A percentile compares a stretch with the other conserved stretches of the same genome.
phyloP scores from a whole-genome alignment of 2,329 filamentous ascomycete genomes.

The Rhexocercosporidium sp. region DNA sequence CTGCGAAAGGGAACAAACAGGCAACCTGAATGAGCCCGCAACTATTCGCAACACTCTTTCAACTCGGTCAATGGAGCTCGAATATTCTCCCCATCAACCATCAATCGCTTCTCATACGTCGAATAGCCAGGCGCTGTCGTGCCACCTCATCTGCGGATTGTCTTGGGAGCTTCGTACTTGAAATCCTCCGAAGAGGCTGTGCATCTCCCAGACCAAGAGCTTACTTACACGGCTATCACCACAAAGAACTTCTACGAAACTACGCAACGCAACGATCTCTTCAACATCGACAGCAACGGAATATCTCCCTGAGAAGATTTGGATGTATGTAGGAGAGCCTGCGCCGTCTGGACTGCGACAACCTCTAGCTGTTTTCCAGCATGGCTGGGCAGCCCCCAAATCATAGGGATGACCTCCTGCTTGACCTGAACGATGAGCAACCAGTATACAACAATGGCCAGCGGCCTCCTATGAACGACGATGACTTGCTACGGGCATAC shows the following conservation, averaged over 20 bases:
- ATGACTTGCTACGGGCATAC: slow-evolving; percentile 78
- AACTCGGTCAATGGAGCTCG: slow-evolving; percentile 24
- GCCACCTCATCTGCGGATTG: slow-evolving; percentile 11
- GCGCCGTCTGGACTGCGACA: slow-evolving; percentile 37
- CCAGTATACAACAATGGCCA: slow-evolving; percentile 78
- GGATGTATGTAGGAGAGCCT: slow-evolving; percentile 30
- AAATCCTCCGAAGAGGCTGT: slow-evolving; percentile 29
- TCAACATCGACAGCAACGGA: neutral
- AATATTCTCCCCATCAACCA: slow-evolving; percentile 9
- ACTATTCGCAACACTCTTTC: neutral
- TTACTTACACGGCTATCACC: slow-evolving; percentile 15
- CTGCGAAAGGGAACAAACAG: neutral
- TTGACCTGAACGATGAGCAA: slow-evolving; percentile 75
- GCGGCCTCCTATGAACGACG: slow-evolving; percentile 78
- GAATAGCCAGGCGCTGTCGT: slow-evolving; percentile 2
- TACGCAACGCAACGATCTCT: neutral
- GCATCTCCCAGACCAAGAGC: slow-evolving; percentile 20
- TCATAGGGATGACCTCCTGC: slow-evolving; percentile 63
- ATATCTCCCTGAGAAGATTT: slow-evolving; percentile 7
- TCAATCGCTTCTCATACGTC: slow-evolving; percentile 4
- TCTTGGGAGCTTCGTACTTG: slow-evolving; percentile 24
- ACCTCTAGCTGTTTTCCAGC: slow-evolving; percentile 44
- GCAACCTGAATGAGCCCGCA: slow-evolving; percentile 4
- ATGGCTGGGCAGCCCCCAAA: slow-evolving; percentile 65
- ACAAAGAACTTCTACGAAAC: slow-evolving; percentile 10